These are phyloP conservation scores for Hypoxylon trugodes DNA, from an alignment of 495 filamentous ascomycete genomes.

Conservation along the genomic window DNA sequence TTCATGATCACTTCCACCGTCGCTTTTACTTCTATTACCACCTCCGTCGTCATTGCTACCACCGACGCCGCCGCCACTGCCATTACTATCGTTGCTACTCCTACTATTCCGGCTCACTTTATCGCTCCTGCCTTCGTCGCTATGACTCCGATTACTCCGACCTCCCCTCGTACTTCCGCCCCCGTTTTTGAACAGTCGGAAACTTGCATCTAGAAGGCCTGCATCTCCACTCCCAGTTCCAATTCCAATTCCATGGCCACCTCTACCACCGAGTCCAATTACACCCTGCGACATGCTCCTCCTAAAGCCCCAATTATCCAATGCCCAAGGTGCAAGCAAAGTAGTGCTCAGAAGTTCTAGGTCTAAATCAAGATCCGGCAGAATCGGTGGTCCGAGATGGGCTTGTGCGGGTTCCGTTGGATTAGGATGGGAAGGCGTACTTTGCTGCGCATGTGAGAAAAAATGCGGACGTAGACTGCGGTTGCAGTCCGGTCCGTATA, in stretches of 20 bases:
- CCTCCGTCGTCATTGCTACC: not conserved
- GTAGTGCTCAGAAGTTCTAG: conserved; percentile 26
- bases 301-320: conserved; percentile 11
- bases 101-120: no score
- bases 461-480: not conserved
- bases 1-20: not conserved
- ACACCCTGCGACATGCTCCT: not conserved
- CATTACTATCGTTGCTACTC: not conserved
- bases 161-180: no score
- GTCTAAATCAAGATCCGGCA: conserved; percentile 21
- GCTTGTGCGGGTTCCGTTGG: not conserved
- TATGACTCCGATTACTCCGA: not conserved
- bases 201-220: no score
- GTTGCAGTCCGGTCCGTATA: conserved; percentile 21
- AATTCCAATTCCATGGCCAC: not conserved
- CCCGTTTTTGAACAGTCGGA: no score
- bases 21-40: not conserved
- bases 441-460: not conserved
- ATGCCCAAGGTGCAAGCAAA: conserved; percentile 26
- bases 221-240: not conserved
- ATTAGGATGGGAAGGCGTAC: not conserved
- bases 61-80: not conserved
- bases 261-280: not conserved
- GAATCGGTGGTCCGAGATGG: conserved; percentile 30
- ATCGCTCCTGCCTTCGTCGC: not conserved